Base-by-base conservation (phyloP, 1,139 yeast genomes). In the Spathaspora sp. region DNA sequence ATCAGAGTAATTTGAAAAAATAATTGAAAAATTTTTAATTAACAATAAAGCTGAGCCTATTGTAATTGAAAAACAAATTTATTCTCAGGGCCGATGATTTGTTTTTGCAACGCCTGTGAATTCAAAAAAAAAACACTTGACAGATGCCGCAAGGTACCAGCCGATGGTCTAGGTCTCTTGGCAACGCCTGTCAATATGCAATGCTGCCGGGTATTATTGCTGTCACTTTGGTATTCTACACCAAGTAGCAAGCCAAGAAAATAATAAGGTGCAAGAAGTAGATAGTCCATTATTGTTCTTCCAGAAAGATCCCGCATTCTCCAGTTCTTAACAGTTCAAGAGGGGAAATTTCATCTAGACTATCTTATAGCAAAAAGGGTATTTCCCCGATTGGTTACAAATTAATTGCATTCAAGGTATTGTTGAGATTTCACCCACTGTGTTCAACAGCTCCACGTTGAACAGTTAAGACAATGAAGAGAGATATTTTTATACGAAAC, bases 11-110 rank as follows among this genome's bases (percentile, higher is more conserved):
- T 7, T 15, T 7, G 5, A 31, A 31, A 31, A 31, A 31, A 15
- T 7, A 13, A 31, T 4, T 31, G 5, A 8, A 31, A 31, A 31
- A 7, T 31, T 13, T 7, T 31, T n/a, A 31, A 10, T 26, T 31
- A 31, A 7, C 13, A 8, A 15, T 15, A 3, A 13, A 9, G 13
- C 13, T 31, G 17, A 31, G 9, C 15, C 36, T 15, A 31, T 31
- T 31, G 36, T 31, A 31, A 31, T 31, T 31, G 36, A 31, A 31
- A 31, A 31, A 31, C 36, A 31, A 13, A 13, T 13, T 31, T 31
- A 27, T 27, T 6, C 13, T 20, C 11, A 27, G 31, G 5, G 31
- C 36, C 36, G 36, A 31, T 31, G 36, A 4, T 31, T 15, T 13
- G 7, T 6, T 31, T 31, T 13, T 11, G 18, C 36, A 15, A 13